Percentiles rank a stretch among this genome's conserved stretches.
phyloP scores from a whole-genome alignment of 1,139 yeast genomes.

The Saccharomyces pastorianus region DNA sequence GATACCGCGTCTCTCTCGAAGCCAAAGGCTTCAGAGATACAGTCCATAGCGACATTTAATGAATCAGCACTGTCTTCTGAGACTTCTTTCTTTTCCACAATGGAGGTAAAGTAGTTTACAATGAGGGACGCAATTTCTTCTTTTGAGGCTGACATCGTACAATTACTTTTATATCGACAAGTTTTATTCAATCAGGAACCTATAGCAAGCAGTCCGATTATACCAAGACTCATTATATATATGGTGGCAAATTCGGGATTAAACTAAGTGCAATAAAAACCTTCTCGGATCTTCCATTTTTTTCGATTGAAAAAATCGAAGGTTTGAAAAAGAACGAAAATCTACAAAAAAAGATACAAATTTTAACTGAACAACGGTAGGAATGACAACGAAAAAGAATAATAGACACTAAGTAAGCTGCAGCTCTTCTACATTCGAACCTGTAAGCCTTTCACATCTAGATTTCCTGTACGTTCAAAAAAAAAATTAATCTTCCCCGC shows the following conservation, averaged over 20 bases:
- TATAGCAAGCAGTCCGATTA: too few relatives aligned
- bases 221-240: not conserved
- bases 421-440: too few relatives aligned
- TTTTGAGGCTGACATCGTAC: slow-evolving; percentile 31
- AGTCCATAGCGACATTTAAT: slow-evolving; percentile 87
- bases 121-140: slow-evolving; percentile 71
- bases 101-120: slow-evolving; percentile 57
- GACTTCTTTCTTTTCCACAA: slow-evolving; percentile 56
- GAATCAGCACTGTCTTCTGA: slow-evolving; percentile 80
- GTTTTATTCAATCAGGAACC: not conserved
- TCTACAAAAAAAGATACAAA: not conserved
- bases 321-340: not conserved
- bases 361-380: not conserved
- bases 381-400: not conserved
- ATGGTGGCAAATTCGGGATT: not conserved
- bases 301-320: not conserved
- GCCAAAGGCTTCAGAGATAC: slow-evolving; percentile 81
- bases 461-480: too few relatives aligned
- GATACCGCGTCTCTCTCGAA: slow-evolving; percentile 47
- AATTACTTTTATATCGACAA: not conserved
- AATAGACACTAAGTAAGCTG: too few relatives aligned
- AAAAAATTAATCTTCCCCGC: slow-evolving; percentile 65
- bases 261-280: not conserved
- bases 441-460: too few relatives aligned
- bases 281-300: not conserved